phyloP scores from a whole-genome alignment of 2,329 filamentous ascomycete species.

The Colletotrichum chlorophyti region DNA sequence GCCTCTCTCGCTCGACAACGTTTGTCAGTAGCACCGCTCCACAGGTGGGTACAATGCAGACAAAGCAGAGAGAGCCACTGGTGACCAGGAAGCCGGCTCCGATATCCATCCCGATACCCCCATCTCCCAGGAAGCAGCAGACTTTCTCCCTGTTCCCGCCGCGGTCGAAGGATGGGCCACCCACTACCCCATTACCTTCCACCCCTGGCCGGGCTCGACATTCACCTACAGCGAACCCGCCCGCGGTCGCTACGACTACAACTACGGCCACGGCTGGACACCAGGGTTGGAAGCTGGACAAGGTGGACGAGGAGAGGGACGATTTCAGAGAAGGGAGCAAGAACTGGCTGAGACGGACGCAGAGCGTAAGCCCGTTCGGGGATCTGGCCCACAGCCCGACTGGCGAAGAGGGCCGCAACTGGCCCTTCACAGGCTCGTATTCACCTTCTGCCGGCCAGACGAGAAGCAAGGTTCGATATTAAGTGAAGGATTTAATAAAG shows the following conservation, averaged over 20 bases:
- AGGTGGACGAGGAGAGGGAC: constrained; percentile 24
- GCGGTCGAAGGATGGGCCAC: constrained; percentile 5
- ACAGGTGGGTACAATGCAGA: neutral
- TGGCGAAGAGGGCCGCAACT: constrained; percentile 3
- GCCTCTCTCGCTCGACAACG: constrained; percentile 18
- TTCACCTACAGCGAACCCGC: neutral
- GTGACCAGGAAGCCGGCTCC: constrained; percentile 8
- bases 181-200: neutral
- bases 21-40: constrained; percentile 8
- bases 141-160: constrained; percentile 18
- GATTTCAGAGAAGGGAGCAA: constrained; percentile 28
- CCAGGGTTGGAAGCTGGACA: constrained; percentile 10
- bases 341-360: constrained; percentile 39
- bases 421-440: constrained; percentile 19
- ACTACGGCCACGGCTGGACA: neutral
- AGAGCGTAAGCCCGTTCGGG: constrained; percentile 43
- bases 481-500: neutral
- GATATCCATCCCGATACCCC: too few relatives aligned
- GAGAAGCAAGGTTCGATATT: neutral
- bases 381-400: constrained; percentile 33
- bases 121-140: constrained; percentile 19
- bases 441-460: neutral
- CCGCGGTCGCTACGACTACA: neutral
- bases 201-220: neutral
- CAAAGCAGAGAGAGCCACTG: constrained; percentile 1